Evolutionary conservation across 768 basidiomycete species (phyloP), one percentile per base, ranked within the genome.

Genomic region (Suillus paluster): DNA sequence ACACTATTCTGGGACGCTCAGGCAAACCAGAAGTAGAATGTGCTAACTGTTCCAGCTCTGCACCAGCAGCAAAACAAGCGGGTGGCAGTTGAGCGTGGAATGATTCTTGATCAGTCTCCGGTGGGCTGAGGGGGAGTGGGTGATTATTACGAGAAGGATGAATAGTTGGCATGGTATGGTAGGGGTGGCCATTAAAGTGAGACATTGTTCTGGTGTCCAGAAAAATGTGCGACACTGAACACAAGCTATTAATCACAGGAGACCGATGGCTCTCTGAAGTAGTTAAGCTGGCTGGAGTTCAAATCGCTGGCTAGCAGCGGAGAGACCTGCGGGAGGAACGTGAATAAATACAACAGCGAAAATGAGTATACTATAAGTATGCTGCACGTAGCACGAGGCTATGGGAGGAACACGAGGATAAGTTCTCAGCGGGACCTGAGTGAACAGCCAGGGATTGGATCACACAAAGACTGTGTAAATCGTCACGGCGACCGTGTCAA

Each of bases 81-180:
- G 50, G 25, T 42, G 59, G 41, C 33, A 61, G 33, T 50, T 50
- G 59, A 30, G 54, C 33, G 4, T 57, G 59, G 4, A 63, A 25
- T 4, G 49, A 23, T n/a, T 65, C 63, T 11, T 58, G 60, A 30
- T 72, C 71, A 41, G 78, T 79, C 59, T 83, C 82, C 10, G 83
- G 79, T 23, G 83, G 80, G 49, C 76, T 82, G 14, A 72, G 70
- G 27, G 76, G 77, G 12, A 66, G 19, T 23, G 59, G 25, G 36
- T 58, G 75, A 19, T 55, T 39, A 25, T 55, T 55, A 61, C 68
- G 75, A 53, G 77, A 36, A 17, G 81, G 73, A 79, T 67, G 69
- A 33, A 84, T 61, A 50, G 59, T 25, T 15, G 80, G 78, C 50
- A 59, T 55, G 68, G 80, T 84, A 66, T 81, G 77, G 64, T 81